Evolutionary conservation across 805 yeast genomes (phyloP), one percentile per base, ranked within the genome.

Genomic region (Saccharomycopsis sp.): DNA sequence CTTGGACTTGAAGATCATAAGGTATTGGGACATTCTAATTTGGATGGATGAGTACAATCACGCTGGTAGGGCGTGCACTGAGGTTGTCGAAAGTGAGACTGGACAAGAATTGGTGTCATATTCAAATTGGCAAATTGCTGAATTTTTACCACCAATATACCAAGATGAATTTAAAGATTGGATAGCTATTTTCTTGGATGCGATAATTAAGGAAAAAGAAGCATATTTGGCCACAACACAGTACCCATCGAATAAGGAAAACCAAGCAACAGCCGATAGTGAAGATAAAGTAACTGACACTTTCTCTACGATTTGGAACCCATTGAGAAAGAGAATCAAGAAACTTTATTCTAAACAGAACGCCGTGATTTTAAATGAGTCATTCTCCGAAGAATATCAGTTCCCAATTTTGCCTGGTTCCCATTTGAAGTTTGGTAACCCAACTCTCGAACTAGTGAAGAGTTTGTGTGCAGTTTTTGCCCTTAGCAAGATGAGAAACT

Each of bases 11-110:
- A 64, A 67, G 17, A 81, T 90, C 34, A 72, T 68, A 9, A 79
- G 77, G 55, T 88, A 85, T 58, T 93, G 98, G 98, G 97, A 93
- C 59, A 57, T 82, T n/a, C 65, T 93, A 51, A 65, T 93, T 2
- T 94, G 97, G 97, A 85, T 90, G 95, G 96, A 93, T 59, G 80
- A 82, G 54, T 77, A 75, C 55, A 93, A 93, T 57, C 88, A 71
- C 61, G 84, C 94, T 35, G 99, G 98, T 4, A 60, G 74, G 40
- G 71, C 74, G 0, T 67, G 75, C 52, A 45, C 58, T 11, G 62
- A 62, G 44, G 61, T 69, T 14, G 52, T 61, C 17, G 68, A 63
- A 7, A 51, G 51, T 8, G 68, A 64, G 17, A 60, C 56, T 14
- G n/a, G n/a, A n/a, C 73, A 69, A 47, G 67, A 65, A 24, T 53